Evolutionary conservation across 2,329 filamentous ascomycete species (phyloP).

Genomic region (Monilinia vaccinii-corymbosi): DNA sequence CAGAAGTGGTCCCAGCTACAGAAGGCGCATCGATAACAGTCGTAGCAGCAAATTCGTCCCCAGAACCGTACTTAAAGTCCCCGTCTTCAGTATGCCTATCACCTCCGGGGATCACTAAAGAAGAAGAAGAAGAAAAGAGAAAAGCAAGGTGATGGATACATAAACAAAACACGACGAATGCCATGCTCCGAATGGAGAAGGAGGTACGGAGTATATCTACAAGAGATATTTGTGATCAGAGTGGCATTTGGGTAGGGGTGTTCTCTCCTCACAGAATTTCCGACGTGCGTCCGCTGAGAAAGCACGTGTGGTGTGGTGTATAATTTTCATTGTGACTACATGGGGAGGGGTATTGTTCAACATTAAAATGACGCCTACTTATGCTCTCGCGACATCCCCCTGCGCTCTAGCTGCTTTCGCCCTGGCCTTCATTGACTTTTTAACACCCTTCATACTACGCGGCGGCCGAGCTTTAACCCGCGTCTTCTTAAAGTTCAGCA

Average conservation of each 20-base stretch:
- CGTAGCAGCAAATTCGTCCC: no score
- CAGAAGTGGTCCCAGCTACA: no score
- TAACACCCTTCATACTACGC: slow-evolving; percentile 58
- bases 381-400: not conserved
- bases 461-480: slow-evolving; percentile 49
- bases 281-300: not conserved
- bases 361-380: not conserved
- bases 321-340: not conserved
- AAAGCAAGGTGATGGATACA: no score
- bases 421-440: slow-evolving; percentile 35
- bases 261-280: not conserved
- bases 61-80: no score
- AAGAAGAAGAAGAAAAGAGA: not conserved
- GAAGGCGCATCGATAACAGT: no score
- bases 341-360: not conserved
- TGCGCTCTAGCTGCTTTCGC: not conserved
- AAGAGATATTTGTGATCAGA: not conserved
- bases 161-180: not conserved
- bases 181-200: no score
- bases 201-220: not conserved
- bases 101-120: not conserved
- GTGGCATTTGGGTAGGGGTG: not conserved
- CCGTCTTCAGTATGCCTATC: no score
- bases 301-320: not conserved
- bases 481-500: slow-evolving; percentile 43